A percentile compares a stretch with the other conserved stretches of the same genome.
These are phyloP conservation scores for Fusarium stilboides DNA, from an alignment of 2,329 filamentous ascomycete genomes.

Conservation along the genomic window DNA sequence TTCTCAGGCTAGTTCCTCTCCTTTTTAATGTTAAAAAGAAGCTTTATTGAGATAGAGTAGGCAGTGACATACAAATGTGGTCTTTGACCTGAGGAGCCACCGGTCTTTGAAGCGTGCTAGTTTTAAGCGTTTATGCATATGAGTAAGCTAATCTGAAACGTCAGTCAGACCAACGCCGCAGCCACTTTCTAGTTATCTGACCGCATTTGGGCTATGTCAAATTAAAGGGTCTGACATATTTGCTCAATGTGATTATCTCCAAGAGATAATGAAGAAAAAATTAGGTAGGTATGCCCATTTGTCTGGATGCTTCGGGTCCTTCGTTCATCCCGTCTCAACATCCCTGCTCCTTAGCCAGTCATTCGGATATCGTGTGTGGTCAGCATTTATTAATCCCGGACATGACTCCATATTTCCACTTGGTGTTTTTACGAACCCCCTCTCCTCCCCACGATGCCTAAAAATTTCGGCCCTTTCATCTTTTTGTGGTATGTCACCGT, in stretches of 20 bases:
- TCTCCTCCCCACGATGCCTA: background rate
- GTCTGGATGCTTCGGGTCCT: background rate
- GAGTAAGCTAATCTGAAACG: too few relatives aligned
- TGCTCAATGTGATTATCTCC: background rate
- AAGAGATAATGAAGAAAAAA: background rate
- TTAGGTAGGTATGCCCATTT: too few relatives aligned
- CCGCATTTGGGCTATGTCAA: too few relatives aligned
- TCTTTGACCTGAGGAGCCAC: background rate
- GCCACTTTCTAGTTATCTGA: too few relatives aligned
- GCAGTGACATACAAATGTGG: conserved; percentile 15
- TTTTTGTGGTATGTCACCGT: background rate
- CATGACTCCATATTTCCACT: background rate
- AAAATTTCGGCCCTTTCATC: background rate
- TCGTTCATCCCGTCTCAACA: background rate
- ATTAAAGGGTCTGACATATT: background rate
- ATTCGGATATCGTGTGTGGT: background rate
- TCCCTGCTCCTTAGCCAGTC: background rate
- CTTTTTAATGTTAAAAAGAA: conserved; percentile 38
- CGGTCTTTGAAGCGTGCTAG: background rate
- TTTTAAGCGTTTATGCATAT: background rate
- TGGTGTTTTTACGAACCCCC: too few relatives aligned
- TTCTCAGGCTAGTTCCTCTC: background rate
- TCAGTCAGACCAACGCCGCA: too few relatives aligned
- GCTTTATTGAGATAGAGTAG: conserved; percentile 20
- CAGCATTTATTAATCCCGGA: background rate